Percentiles rank a stretch among this genome's conserved stretches.
phyloP scores from a whole-genome alignment of 768 basidiomycete species.

The Leccinum truebloodii region DNA sequence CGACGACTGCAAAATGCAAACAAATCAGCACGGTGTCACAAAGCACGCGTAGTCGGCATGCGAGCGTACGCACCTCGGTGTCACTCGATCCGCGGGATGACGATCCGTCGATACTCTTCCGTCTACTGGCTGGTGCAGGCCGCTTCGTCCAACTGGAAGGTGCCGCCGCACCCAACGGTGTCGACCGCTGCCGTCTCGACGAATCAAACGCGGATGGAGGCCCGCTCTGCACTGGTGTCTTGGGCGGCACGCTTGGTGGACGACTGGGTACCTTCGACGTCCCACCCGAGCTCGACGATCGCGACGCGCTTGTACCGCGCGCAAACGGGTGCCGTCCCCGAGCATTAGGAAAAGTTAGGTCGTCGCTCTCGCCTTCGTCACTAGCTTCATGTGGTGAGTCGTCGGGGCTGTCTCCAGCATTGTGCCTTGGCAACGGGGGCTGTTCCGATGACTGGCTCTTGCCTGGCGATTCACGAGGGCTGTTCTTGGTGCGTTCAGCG shows the following conservation, averaged over 20 bases:
- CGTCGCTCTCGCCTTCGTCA: slow-evolving; percentile 37
- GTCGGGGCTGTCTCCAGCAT: slow-evolving; percentile 33
- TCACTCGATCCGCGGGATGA: slow-evolving; percentile 55
- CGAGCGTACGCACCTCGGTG: slow-evolving; percentile 57
- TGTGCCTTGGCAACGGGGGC: slow-evolving; percentile 8
- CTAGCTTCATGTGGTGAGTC: slow-evolving; percentile 36
- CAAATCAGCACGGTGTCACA: slow-evolving; percentile 12
- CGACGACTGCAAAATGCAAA: slow-evolving; percentile 31
- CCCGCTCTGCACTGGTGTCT: slow-evolving; percentile 43
- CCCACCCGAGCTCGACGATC: slow-evolving; percentile 60
- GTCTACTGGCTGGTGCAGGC: slow-evolving; percentile 63
- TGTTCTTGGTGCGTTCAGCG: slow-evolving; percentile 54
- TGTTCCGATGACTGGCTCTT: slow-evolving; percentile 19
- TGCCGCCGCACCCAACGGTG: slow-evolving; percentile 55
- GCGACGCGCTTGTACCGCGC: slow-evolving; percentile 36
- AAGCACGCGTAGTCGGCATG: not conserved
- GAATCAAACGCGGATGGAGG: slow-evolving; percentile 65
- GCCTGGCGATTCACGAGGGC: slow-evolving; percentile 31
- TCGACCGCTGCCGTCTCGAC: slow-evolving; percentile 67
- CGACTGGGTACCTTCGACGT: slow-evolving; percentile 47
- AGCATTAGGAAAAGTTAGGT: slow-evolving; percentile 35
- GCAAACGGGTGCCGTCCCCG: slow-evolving; percentile 40
- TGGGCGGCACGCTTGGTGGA: slow-evolving; percentile 59
- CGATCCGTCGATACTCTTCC: slow-evolving; percentile 71
- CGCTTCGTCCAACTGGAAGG: slow-evolving; percentile 80